Evolutionary conservation across 345 rosid genomes (phyloP).

Genomic region (Psidium guajava): DNA sequence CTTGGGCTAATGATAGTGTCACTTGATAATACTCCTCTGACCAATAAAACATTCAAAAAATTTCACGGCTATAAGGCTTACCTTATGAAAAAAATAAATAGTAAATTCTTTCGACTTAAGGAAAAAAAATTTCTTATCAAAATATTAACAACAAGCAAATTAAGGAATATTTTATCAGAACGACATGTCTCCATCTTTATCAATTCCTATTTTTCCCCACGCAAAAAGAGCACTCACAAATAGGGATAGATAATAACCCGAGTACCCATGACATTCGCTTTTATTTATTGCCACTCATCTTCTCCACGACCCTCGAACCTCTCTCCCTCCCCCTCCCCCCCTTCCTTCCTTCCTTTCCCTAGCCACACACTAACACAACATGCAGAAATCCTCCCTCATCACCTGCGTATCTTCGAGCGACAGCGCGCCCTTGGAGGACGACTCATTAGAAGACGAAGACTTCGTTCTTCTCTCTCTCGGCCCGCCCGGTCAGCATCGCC

Average conservation of each 20-base stretch:
- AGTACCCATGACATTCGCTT: neutral
- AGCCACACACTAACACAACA: constrained; percentile 4
- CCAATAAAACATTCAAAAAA: neutral
- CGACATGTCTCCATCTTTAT: neutral
- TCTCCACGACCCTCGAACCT: constrained; percentile 6
- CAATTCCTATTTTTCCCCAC: neutral
- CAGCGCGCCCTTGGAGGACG: constrained; percentile 30
- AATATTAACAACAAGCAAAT: neutral
- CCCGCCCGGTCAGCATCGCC: constrained; percentile 53
- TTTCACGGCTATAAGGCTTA: neutral
- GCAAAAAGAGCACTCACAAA: neutral
- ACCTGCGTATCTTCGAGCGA: constrained; percentile 27
- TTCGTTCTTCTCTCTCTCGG: constrained; percentile 65
- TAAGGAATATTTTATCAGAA: neutral
- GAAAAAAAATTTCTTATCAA: neutral
- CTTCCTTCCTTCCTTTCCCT: constrained; percentile 1
- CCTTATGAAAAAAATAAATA: neutral
- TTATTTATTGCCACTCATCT: constrained; percentile 10
- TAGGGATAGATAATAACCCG: neutral
- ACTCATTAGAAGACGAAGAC: constrained; percentile 41
- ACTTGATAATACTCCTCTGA: neutral
- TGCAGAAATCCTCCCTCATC: constrained; percentile 33
- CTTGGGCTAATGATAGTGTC: neutral
- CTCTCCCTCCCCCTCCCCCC: neutral
- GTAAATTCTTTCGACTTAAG: neutral